Conservation (phyloP, 2,329 filamentous ascomycete genomes). For the Penicillium sp. region DNA sequence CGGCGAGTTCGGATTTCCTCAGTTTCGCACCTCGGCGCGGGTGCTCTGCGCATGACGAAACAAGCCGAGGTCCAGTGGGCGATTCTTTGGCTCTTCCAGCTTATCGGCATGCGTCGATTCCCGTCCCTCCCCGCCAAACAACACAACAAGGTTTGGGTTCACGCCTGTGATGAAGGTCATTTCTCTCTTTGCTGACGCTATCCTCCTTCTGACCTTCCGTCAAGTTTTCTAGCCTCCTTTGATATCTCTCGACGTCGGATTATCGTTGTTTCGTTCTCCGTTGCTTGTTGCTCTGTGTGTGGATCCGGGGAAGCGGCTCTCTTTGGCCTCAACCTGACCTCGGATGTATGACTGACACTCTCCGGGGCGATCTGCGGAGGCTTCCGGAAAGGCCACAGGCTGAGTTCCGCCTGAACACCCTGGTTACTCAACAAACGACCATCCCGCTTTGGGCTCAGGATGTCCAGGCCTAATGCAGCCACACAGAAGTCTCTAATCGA, state of each 20-base stretch:
- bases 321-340: slow-evolving; percentile 18
- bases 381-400: slow-evolving; percentile 15
- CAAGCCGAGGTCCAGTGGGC: slow-evolving; percentile 39
- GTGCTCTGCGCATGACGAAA: slow-evolving; percentile 32
- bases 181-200: not conserved
- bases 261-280: slow-evolving; percentile 5
- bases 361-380: slow-evolving; percentile 18
- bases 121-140: slow-evolving; percentile 26
- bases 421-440: slow-evolving; percentile 16
- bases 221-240: not conserved
- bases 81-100: slow-evolving; percentile 13
- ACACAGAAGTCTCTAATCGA: slow-evolving; percentile 34
- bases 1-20: slow-evolving; percentile 7
- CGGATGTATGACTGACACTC: slow-evolving; percentile 20
- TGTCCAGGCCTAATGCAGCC: slow-evolving; percentile 35
- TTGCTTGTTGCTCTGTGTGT: not conserved
- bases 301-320: slow-evolving; percentile 9
- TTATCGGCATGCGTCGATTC: slow-evolving; percentile 22
- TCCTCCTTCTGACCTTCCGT: not conserved
- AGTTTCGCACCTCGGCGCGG: slow-evolving; percentile 37
- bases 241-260: not conserved
- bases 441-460: slow-evolving; percentile 24
- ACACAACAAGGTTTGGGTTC: not conserved
- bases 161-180: not conserved
- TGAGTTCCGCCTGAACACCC: slow-evolving; percentile 12